phyloP scores from a whole-genome alignment of 257 asterid species.

The Sherardia arvensis region DNA sequence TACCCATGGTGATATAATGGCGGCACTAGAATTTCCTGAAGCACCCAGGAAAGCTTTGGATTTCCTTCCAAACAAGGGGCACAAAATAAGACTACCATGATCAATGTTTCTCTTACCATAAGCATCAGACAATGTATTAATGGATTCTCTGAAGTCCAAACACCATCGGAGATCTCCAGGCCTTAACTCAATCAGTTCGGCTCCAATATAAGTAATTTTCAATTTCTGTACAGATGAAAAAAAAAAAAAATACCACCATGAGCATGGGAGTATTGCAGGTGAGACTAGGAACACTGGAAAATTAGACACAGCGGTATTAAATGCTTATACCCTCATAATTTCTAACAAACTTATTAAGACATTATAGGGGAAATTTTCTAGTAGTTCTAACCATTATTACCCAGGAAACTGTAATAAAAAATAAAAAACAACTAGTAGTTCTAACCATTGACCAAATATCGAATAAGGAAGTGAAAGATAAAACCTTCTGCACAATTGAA shows the following conservation, averaged over 20 bases:
- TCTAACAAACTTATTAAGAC: not conserved
- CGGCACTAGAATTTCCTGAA: slow-evolving; percentile 78
- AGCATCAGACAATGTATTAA: slow-evolving; percentile 64
- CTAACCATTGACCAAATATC: not conserved
- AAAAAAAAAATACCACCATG: slow-evolving; percentile 5
- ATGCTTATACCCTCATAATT: not conserved
- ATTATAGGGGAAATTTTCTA: too few species aligned
- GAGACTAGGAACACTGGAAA: not conserved
- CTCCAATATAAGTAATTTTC: slow-evolving; percentile 79
- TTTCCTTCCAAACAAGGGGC: slow-evolving; percentile 91
- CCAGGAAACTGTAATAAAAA: not conserved
- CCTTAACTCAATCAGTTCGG: slow-evolving; percentile 72
- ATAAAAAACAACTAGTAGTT: not conserved
- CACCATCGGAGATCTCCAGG: slow-evolving; percentile 97
- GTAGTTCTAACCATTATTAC: too few species aligned
- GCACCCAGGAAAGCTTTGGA: slow-evolving; percentile 97
- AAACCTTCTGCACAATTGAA: not conserved
- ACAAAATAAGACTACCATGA: slow-evolving; percentile 75
- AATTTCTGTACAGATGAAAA: slow-evolving; percentile 59
- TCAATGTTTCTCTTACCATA: slow-evolving; percentile 74
- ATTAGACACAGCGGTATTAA: too few species aligned
- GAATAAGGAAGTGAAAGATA: not conserved
- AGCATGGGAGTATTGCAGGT: not conserved
- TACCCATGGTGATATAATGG: slow-evolving; percentile 64
- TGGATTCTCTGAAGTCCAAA: slow-evolving; percentile 95